phyloP scores from a whole-genome alignment of 495 filamentous ascomycete species.

The Penicillium goetzii region DNA sequence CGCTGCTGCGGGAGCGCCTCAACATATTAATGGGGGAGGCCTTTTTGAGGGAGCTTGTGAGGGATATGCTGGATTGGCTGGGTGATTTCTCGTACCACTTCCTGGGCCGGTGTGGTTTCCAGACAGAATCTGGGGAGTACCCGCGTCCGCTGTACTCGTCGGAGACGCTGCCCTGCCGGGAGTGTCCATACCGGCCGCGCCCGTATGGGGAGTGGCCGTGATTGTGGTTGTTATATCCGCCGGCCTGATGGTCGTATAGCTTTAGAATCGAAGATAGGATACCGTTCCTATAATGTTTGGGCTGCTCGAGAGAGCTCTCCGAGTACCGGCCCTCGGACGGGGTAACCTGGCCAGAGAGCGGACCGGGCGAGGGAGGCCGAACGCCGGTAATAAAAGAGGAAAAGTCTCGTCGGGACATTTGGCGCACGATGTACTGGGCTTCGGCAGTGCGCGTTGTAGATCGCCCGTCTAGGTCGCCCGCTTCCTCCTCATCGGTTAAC shows the following conservation, averaged over 20 bases:
- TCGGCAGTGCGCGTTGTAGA: constrained; percentile 37
- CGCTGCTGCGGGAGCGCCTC: constrained; percentile 52
- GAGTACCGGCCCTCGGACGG: constrained; percentile 62
- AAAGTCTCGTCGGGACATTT: constrained; percentile 47
- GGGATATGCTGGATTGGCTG: constrained; percentile 52
- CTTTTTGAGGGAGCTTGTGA: constrained; percentile 51
- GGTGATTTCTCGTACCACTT: constrained; percentile 69
- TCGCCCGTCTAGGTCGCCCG: constrained; percentile 34
- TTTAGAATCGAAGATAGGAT: constrained; percentile 79
- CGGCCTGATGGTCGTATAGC: constrained; percentile 59
- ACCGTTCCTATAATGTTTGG: constrained; percentile 72
- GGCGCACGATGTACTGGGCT: constrained; percentile 41
- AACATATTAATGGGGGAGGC: constrained; percentile 43
- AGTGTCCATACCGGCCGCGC: constrained; percentile 38
- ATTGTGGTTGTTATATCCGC: constrained; percentile 17
- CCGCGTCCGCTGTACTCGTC: constrained; percentile 37
- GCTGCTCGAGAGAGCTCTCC: constrained; percentile 69
- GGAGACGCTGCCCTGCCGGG: constrained; percentile 39
- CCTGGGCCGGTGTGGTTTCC: constrained; percentile 45
- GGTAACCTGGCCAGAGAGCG: constrained; percentile 62
- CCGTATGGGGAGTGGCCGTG: constrained; percentile 18
- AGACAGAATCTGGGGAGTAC: constrained; percentile 41
- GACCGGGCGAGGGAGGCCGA: constrained; percentile 42
- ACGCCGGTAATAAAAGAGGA: constrained; percentile 41
- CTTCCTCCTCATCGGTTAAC: constrained; percentile 41